These are phyloP conservation scores for Bjerkandera adusta DNA, from an alignment of 1,284 basidiomycete species.

Conservation along the genomic window DNA sequence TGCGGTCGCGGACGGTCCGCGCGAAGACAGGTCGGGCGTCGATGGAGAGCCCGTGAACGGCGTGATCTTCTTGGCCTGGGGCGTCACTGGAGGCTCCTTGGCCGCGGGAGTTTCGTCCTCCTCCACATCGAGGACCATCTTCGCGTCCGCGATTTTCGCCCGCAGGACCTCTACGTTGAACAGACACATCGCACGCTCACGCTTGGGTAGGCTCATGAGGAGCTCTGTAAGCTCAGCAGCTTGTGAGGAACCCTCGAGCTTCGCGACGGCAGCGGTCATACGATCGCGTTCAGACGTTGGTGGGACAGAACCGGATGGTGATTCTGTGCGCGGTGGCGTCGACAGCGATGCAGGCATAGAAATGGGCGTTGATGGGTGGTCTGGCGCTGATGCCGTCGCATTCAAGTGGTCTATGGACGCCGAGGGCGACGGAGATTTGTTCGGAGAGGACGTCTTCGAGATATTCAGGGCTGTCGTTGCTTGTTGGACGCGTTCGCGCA, in stretches of 20 bases:
- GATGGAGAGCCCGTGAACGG: constrained; percentile 51
- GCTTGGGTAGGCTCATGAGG: constrained; percentile 81
- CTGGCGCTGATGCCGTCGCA: constrained; percentile 77
- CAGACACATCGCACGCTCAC: constrained; percentile 85
- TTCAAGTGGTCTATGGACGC: constrained; percentile 58
- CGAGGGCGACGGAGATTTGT: constrained; percentile 44
- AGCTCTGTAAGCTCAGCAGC: constrained; percentile 71
- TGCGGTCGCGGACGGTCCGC: constrained; percentile 65
- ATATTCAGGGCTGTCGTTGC: constrained; percentile 40
- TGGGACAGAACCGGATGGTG: constrained; percentile 72
- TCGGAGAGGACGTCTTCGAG: constrained; percentile 38
- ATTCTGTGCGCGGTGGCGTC: constrained; percentile 78
- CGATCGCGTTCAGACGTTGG: constrained; percentile 73
- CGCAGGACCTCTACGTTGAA: constrained; percentile 84
- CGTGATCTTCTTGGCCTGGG: constrained; percentile 55
- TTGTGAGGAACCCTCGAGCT: constrained; percentile 55
- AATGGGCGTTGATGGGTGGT: constrained; percentile 79
- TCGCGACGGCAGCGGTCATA: constrained; percentile 64
- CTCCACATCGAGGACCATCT: constrained; percentile 72
- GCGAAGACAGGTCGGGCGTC: constrained; percentile 71
- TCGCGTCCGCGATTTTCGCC: constrained; percentile 79
- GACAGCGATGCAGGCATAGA: constrained; percentile 69
- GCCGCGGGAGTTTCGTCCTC: constrained; percentile 49
- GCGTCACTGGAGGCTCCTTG: constrained; percentile 38
- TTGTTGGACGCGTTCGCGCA: constrained; percentile 59